Evolutionary conservation across 306 rosid species (phyloP).

Genomic region (Lathyrus sativus): DNA sequence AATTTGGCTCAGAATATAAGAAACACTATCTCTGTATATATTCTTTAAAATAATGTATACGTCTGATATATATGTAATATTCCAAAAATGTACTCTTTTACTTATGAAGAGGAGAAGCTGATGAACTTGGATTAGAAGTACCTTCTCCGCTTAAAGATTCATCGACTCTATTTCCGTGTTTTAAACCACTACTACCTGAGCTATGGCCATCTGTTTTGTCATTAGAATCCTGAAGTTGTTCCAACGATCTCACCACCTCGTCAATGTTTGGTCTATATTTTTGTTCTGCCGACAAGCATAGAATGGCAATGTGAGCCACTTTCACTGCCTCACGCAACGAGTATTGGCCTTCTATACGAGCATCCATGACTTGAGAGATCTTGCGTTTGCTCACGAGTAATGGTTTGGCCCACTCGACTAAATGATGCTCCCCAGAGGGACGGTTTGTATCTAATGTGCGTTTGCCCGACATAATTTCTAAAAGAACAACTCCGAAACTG

Average conservation of each 20-base stretch:
- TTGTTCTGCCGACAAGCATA: conserved; percentile 62
- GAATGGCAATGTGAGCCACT: conserved; percentile 63
- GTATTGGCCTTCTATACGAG: conserved; percentile 80
- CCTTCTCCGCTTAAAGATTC: conserved; percentile 30
- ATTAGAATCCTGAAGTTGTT: conserved; percentile 56
- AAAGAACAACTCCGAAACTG: conserved; percentile 88
- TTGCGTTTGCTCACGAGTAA: conserved; percentile 66
- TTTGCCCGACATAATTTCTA: conserved; percentile 77
- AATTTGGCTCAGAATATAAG: conserved; percentile 23
- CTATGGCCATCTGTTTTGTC: conserved; percentile 23
- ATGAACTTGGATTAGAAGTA: conserved; percentile 44
- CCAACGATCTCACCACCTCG: conserved; percentile 69
- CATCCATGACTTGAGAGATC: conserved; percentile 64
- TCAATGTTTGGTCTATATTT: conserved; percentile 71
- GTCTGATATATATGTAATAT: neutral
- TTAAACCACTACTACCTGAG: conserved; percentile 5
- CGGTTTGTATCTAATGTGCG: conserved; percentile 77
- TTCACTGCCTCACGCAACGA: conserved; percentile 52
- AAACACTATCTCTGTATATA: conserved; percentile 27
- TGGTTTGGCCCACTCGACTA: conserved; percentile 90
- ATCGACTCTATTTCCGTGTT: neutral
- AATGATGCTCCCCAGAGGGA: conserved; percentile 64
- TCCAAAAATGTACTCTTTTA: conserved; percentile 30
- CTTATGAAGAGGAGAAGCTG: conserved; percentile 47
- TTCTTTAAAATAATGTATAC: conserved; percentile 26